Conservation (phyloP, 129 eudicot species). For the Tanacetum coccineum region DNA sequence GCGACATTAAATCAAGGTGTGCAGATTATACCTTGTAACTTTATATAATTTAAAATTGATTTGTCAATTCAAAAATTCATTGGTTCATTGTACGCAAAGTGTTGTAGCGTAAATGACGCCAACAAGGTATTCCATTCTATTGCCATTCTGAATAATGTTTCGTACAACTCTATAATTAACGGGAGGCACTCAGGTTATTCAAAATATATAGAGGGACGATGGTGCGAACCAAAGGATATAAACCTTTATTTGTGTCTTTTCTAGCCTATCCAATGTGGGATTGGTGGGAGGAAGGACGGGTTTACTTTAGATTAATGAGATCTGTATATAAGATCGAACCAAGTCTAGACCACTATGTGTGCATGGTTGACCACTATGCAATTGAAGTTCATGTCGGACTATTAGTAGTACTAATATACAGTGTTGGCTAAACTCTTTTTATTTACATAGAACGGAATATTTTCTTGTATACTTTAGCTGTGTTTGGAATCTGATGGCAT, state of each 20-base stretch:
- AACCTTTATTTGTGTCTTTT: conserved; percentile 68
- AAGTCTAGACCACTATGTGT: no score
- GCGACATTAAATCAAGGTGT: no score
- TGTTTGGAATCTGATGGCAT: no score
- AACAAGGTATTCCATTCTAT: conserved; percentile 37
- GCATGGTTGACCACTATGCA: no score
- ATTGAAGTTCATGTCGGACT: no score
- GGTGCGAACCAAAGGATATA: conserved; percentile 46
- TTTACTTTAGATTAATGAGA: no score
- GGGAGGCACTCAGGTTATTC: conserved; percentile 60
- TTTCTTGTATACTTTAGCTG: no score
- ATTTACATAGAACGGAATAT: no score
- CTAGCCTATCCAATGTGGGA: conserved; percentile 66
- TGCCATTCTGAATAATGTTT: no score
- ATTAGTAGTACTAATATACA: no score
- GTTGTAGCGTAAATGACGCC: conserved; percentile 63
- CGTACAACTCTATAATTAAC: conserved; percentile 64
- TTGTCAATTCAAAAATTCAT: conserved; percentile 64
- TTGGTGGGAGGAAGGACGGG: conserved; percentile 58
- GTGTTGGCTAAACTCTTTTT: no score
- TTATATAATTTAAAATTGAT: conserved; percentile 50
- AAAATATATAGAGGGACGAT: conserved; percentile 29
- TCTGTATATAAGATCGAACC: no score
- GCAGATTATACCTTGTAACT: conserved; percentile 45
- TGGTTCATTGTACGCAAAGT: conserved; percentile 60